These are phyloP conservation scores for Stephania yunnanensis DNA, from an alignment of 164 flowering plant species.

Conservation along the genomic window DNA sequence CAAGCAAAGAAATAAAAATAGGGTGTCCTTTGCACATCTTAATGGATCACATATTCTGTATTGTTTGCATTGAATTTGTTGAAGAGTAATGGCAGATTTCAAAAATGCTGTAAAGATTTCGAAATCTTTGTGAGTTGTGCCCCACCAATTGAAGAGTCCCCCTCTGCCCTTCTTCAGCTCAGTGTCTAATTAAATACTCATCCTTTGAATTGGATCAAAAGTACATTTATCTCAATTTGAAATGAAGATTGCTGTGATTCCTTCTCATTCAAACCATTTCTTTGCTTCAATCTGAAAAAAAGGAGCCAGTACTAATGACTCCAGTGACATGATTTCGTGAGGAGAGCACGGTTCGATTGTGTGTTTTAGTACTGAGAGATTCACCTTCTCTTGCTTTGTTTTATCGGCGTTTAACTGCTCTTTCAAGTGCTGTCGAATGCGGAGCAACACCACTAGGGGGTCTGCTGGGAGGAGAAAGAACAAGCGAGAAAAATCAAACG, in stretches of 20 bases:
- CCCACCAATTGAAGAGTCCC: not conserved
- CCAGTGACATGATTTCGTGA: not conserved
- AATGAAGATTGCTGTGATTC: not conserved
- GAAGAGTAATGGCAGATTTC: no score
- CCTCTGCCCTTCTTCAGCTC: not conserved
- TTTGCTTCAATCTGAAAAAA: not conserved
- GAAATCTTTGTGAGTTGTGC: not conserved
- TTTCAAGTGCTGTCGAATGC: not conserved
- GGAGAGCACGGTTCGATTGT: not conserved
- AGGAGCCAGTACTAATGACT: not conserved
- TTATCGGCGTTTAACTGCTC: not conserved
- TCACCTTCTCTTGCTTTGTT: not conserved
- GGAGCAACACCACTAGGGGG: not conserved
- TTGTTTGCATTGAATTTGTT: no score
- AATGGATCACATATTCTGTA: no score
- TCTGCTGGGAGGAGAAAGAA: not conserved
- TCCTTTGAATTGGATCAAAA: not conserved
- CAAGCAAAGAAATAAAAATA: no score
- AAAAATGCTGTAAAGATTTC: no score
- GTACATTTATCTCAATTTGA: not conserved
- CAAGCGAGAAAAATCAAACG: not conserved
- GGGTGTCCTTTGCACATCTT: no score
- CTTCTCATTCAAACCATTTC: not conserved
- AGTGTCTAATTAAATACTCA: not conserved
- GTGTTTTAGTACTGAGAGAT: not conserved